Base-by-base conservation (phyloP, 306 rosid species). In the Cicer judaicum region DNA sequence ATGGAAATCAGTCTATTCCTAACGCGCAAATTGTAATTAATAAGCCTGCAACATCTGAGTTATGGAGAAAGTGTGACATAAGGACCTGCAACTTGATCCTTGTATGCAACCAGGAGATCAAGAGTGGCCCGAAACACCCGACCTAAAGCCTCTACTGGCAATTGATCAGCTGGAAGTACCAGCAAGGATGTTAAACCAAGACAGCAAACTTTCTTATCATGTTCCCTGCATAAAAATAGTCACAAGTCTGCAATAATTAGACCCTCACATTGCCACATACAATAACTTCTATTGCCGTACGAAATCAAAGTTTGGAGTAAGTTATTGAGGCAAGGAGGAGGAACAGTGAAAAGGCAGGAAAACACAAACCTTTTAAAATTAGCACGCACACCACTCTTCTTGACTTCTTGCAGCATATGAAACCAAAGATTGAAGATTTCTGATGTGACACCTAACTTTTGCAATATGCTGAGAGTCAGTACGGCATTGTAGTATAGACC, bases 21-120 rank as follows among this genome's bases (percentile, higher is more conserved):
- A 8, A 54, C 24, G 14, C 68, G 56, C 44, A 40, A 41, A 60
- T 42, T 55, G 46, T 21, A 64, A 42, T 47, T 55, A 19, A 40
- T 44, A 56, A 10, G 60, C 41, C 69, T 55, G 38, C 53, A 39
- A 21, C 38, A 74, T 38, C 40, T 46, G 62, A 72, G 59, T 72
- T 10, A 9, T 13, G 21, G 46, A 36, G 66, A 57, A 68, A 38
- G 62, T 41, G 47, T 18, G 50, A 41, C 34, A 65, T 34, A 78
- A 16, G 69, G 56, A 93, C 98, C 98, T 82, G 97, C 92, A 80
- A 93, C 94, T 93, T 93, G 98, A 64, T 93, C 90, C 82, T 93
- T 91, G 85, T 93, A 93, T 40, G 97, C 94, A 86, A 89, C 94
- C 59, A 93, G 79, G 68, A 91, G 94, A 82, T 90, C 94, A 73